Evolutionary conservation across 1,284 basidiomycete species (phyloP), one percentile per base, ranked within the genome.

Genomic region (Anthracocystis panici-leucophaei): DNA sequence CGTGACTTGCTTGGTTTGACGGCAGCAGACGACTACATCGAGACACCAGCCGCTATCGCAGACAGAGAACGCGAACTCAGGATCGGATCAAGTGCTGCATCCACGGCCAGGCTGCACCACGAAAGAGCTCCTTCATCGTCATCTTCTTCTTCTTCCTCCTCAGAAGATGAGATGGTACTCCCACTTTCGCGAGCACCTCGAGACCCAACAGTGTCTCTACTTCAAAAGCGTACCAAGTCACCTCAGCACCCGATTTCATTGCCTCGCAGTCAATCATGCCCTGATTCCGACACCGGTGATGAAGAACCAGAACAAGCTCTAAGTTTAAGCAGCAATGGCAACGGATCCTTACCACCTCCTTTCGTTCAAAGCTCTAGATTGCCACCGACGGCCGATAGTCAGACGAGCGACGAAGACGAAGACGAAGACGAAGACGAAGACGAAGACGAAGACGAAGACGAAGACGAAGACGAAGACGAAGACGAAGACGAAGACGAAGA

Each of bases 11-110:
- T 76, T 14, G 69, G 65, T 38, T 33, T 76, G 20, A 62, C 60
- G 7, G 55, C 51, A n/a, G 54, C 56, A 8, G 74, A 75, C 23
- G 73, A 71, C 31, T 75, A 61, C 38, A 71, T 75, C 41, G 73
- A 75, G 12, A 62, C 64, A 2, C 23, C 45, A 23, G 23, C 21
- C 40, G 40, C 51, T 7, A 42, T 51, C 33, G 35, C 45, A 38
- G 21, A 42, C n/a, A 16, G 18, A 27, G 42, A 3, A 1, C 12
- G 46, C 53, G 23, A 23, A 42, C 33, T 6, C 20, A 33, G 10
- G 2, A 9, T 38, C 42, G 44, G 38, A 20, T 3, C 18, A 7
- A 18, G 10, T 2, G 44, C 14, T 14, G 20, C 7, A 23, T 2
- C 18, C 16, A 8, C 33, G 27, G 18, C 23, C n/a, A 31, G 27